Conservation (phyloP, 163 green algal species). For the Chloromonas sp. region DNA sequence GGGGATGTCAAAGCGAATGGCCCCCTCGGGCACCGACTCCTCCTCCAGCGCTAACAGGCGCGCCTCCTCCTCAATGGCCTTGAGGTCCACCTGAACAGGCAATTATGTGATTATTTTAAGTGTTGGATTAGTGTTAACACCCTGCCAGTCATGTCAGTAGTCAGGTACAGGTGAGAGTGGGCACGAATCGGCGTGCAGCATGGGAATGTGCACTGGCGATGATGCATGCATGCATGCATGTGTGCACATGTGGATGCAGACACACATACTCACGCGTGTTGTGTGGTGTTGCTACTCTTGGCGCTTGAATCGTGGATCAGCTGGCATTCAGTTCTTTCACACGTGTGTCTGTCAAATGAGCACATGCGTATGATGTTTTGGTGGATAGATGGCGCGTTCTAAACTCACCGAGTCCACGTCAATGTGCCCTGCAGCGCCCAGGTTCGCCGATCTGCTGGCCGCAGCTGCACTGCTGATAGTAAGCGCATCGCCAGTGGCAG, state of each 20-base stretch:
- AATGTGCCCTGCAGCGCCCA: constrained; percentile 40
- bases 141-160: too few relatives aligned
- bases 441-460: constrained; percentile 32
- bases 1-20: constrained; percentile 66
- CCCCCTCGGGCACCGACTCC: constrained; percentile 56
- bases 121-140: too few relatives aligned
- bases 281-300: too few relatives aligned
- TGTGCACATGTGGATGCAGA: too few relatives aligned
- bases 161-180: not conserved
- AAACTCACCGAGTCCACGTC: not conserved
- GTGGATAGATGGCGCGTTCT: not conserved
- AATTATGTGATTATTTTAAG: too few relatives aligned
- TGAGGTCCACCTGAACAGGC: not conserved
- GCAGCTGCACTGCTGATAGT: not conserved
- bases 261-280: too few relatives aligned
- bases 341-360: too few relatives aligned
- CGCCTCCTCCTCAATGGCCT: not conserved
- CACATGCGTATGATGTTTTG: too few relatives aligned
- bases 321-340: too few relatives aligned
- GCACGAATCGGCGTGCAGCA: not conserved
- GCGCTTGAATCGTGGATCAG: too few relatives aligned
- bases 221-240: too few relatives aligned
- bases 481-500: not conserved
- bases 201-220: too few relatives aligned
- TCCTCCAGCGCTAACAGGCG: constrained; percentile 24